A percentile compares a stretch with the other conserved stretches of the same genome.
phyloP scores from a whole-genome alignment of 2,329 filamentous ascomycete genomes.

The Trichoderma breve region DNA sequence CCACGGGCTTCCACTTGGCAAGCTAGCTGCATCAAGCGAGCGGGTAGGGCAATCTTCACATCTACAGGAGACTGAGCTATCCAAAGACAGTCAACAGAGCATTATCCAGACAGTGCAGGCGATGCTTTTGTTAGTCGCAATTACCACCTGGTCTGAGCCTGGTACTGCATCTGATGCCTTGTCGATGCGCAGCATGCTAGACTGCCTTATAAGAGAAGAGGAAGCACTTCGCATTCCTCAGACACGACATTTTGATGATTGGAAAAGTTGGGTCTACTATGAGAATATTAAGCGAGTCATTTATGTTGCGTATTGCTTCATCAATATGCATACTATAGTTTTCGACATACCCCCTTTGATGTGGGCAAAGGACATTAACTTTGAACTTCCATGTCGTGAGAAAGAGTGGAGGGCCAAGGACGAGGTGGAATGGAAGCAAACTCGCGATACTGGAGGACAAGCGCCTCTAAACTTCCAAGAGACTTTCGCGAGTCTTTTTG shows the following conservation, averaged over 20 bases:
- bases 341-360: background rate
- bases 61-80: background rate
- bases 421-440: background rate
- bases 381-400: background rate
- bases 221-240: background rate
- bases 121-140: background rate
- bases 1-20: background rate
- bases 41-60: background rate
- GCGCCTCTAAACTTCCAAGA: background rate
- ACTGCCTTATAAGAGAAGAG: background rate
- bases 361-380: background rate
- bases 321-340: slow-evolving; percentile 1
- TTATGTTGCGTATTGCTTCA: background rate
- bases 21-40: background rate
- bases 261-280: background rate
- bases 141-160: background rate
- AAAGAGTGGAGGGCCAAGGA: background rate
- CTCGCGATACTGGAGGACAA: background rate
- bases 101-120: background rate
- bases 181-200: background rate
- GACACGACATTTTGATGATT: background rate
- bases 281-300: background rate
- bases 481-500: background rate
- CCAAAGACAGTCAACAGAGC: background rate
- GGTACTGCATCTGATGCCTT: background rate